These are phyloP conservation scores for Schrenkiella parvula DNA, from an alignment of 345 rosid species.

Conservation along the genomic window DNA sequence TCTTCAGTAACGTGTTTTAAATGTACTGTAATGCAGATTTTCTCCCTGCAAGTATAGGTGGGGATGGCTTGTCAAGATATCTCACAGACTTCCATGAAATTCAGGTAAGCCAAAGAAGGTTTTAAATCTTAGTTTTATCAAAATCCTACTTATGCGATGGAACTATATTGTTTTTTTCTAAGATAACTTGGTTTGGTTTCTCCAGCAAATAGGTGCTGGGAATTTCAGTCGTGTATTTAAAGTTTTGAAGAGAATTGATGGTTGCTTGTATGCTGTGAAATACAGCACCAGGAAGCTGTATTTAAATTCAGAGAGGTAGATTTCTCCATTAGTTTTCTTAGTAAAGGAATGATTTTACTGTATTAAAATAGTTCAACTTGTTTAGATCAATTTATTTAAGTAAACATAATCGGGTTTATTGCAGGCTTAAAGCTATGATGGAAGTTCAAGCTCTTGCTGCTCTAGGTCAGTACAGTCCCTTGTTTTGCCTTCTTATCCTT, in stretches of 20 bases:
- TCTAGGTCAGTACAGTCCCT: constrained; percentile 49
- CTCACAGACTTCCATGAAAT: constrained; percentile 92
- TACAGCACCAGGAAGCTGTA: constrained; percentile 59
- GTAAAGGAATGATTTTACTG: background rate
- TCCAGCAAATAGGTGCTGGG: constrained; percentile 86
- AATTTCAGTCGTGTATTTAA: constrained; percentile 85
- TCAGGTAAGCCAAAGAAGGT: constrained; percentile 43
- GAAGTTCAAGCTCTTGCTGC: constrained; percentile 99
- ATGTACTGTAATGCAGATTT: constrained; percentile 46
- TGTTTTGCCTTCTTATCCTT: background rate
- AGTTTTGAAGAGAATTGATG: constrained; percentile 92
- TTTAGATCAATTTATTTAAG: background rate
- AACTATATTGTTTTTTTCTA: background rate
- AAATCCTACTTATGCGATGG: background rate
- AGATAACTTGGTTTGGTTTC: constrained; percentile 14
- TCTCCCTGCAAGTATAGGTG: constrained; percentile 51
- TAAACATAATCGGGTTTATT: constrained; percentile 4
- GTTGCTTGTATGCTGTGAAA: constrained; percentile 94
- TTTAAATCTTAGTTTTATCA: background rate
- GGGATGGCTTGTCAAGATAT: constrained; percentile 93
- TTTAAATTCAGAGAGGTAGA: constrained; percentile 77
- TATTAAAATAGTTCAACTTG: background rate
- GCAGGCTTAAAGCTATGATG: constrained; percentile 94
- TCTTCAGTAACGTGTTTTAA: background rate
- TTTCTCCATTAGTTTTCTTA: background rate